Conservation (phyloP, 768 basidiomycete genomes). For the Exidia glandulosa region DNA sequence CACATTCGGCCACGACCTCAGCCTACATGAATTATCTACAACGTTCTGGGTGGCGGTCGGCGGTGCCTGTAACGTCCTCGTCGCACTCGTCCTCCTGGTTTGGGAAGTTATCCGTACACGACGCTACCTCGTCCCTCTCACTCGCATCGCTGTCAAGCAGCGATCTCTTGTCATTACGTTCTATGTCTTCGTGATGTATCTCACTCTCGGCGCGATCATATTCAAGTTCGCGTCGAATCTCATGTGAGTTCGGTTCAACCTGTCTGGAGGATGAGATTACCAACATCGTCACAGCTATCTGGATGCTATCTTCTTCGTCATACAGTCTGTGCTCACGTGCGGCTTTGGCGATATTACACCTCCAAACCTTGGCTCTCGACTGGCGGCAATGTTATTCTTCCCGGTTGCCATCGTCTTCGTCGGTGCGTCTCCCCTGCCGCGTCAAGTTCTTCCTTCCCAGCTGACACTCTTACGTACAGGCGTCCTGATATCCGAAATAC, state of each 20-base stretch:
- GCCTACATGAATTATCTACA: neutral
- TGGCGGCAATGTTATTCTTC: neutral
- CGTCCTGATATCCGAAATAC: neutral
- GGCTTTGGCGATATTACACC: neutral
- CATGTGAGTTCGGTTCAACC: neutral
- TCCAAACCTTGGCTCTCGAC: neutral
- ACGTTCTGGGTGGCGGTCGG: neutral
- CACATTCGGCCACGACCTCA: neutral
- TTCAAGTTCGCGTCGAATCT: neutral
- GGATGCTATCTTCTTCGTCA: neutral
- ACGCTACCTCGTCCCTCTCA: neutral
- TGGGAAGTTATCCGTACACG: neutral
- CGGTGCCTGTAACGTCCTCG: neutral
- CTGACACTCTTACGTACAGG: neutral
- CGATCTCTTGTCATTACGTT: neutral
- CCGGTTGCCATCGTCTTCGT: neutral
- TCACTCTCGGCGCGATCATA: neutral
- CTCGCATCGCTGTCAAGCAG: neutral
- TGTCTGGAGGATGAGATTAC: no score
- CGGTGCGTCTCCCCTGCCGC: neutral
- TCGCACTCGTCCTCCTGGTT: neutral
- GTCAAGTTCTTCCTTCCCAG: neutral
- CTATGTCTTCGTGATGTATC: neutral
- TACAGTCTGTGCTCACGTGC: neutral
- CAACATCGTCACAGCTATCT: neutral